phyloP scores from a whole-genome alignment of 352 stramenopile genomes.

The Globisporangium splendens region DNA sequence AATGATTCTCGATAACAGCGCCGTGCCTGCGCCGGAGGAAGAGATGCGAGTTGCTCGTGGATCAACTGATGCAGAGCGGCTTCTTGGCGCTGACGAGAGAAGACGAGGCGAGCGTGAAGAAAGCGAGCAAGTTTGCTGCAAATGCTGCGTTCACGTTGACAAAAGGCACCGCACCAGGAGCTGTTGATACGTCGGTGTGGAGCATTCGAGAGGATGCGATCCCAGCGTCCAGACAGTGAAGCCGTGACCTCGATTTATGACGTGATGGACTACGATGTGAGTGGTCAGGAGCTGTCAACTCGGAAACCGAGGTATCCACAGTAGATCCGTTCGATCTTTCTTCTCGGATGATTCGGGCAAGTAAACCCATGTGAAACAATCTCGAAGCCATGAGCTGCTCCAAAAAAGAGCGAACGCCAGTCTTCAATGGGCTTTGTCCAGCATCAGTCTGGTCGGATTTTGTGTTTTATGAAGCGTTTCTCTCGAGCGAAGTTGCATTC shows the following conservation, averaged over 20 bases:
- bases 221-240: constrained; percentile 10
- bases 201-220: constrained; percentile 10
- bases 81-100: not conserved
- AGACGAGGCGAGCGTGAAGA: not conserved
- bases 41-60: not conserved
- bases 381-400: too few relatives aligned
- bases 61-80: not conserved
- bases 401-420: too few relatives aligned
- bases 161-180: not conserved
- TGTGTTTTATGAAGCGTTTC: too few relatives aligned
- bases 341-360: too few relatives aligned
- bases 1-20: not conserved
- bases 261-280: constrained; percentile 35
- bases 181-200: constrained; percentile 7
- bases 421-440: too few relatives aligned
- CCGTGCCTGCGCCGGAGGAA: not conserved
- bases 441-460: too few relatives aligned
- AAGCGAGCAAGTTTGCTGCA: not conserved
- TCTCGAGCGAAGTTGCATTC: too few relatives aligned
- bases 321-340: too few relatives aligned
- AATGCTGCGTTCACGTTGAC: not conserved
- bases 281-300: not conserved
- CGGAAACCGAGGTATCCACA: too few relatives aligned
- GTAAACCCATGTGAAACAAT: too few relatives aligned
- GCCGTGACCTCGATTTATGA: constrained; percentile 68